phyloP scores from a whole-genome alignment of 2,329 filamentous ascomycete species.

The Rhexocercosporidium sp. region DNA sequence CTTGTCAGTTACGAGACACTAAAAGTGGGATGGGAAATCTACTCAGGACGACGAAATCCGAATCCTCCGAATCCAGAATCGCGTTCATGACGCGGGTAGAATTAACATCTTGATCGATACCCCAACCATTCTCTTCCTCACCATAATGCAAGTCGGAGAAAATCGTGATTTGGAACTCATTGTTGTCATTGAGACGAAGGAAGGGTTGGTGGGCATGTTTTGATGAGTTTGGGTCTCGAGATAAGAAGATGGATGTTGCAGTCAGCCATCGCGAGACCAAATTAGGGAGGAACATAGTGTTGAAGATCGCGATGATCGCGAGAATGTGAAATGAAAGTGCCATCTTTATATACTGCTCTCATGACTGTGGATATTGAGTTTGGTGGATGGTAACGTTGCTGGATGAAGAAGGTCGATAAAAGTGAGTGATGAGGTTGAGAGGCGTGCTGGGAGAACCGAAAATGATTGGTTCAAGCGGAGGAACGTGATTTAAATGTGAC shows the following conservation, averaged over 20 bases:
- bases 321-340: neutral
- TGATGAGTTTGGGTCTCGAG: neutral
- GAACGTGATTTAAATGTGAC: neutral
- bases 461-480: neutral
- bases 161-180: slow-evolving; percentile 49
- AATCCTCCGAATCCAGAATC: slow-evolving; percentile 61
- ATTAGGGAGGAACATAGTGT: slow-evolving; percentile 17
- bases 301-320: slow-evolving; percentile 10
- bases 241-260: slow-evolving; percentile 8
- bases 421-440: neutral
- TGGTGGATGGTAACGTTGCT: neutral
- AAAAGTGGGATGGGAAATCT: neutral
- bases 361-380: neutral
- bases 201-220: slow-evolving; percentile 14
- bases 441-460: neutral
- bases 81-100: slow-evolving; percentile 61
- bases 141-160: slow-evolving; percentile 76
- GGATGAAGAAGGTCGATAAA: slow-evolving; percentile 9
- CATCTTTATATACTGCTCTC: slow-evolving; percentile 7
- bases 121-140: slow-evolving; percentile 53
- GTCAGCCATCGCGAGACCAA: slow-evolving; percentile 18
- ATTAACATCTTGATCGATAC: slow-evolving; percentile 59
- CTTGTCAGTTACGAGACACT: neutral
- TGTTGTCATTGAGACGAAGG: slow-evolving; percentile 23
- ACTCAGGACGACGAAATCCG: slow-evolving; percentile 67